Evolutionary conservation across 495 filamentous ascomycete genomes (phyloP).

Genomic region (Clohesyomyces aquaticus): DNA sequence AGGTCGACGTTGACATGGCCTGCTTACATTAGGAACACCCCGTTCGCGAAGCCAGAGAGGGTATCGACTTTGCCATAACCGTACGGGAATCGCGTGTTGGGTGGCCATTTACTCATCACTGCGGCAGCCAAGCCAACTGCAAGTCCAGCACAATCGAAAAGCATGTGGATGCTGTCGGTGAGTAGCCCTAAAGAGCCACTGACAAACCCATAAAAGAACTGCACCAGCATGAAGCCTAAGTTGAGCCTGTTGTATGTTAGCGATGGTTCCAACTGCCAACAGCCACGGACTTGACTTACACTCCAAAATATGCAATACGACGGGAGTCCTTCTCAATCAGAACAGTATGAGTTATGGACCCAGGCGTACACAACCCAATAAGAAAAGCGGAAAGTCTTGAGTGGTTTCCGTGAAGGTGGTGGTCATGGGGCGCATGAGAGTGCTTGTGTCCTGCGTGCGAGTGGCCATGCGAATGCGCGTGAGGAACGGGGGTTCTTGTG

Average conservation of each 20-base stretch:
- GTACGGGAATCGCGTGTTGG: slow-evolving; percentile 84
- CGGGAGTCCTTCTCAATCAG: slow-evolving; percentile 90
- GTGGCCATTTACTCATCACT: slow-evolving; percentile 96
- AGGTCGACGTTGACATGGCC: neutral
- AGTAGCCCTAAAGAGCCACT: slow-evolving; percentile 92
- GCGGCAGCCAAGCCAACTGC: slow-evolving; percentile 91
- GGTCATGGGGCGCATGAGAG: slow-evolving; percentile 48
- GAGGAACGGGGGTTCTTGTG: slow-evolving; percentile 19
- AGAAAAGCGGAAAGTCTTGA: slow-evolving; percentile 69
- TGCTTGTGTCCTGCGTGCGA: slow-evolving; percentile 38
- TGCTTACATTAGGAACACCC: slow-evolving; percentile 87
- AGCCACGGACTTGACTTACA: slow-evolving; percentile 54
- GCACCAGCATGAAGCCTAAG: slow-evolving; percentile 91
- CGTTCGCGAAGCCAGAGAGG: slow-evolving; percentile 94
- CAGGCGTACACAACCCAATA: slow-evolving; percentile 64
- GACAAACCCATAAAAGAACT: slow-evolving; percentile 88
- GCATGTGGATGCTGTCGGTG: slow-evolving; percentile 99
- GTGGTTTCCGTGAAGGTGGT: slow-evolving; percentile 53
- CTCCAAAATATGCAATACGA: slow-evolving; percentile 96
- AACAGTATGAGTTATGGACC: slow-evolving; percentile 80
- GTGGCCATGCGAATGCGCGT: slow-evolving; percentile 29
- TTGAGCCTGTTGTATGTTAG: slow-evolving; percentile 67
- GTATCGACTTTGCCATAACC: slow-evolving; percentile 98
- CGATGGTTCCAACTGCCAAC: neutral
- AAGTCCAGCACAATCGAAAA: slow-evolving; percentile 95